phyloP scores from a whole-genome alignment of 345 rosid species.

The Sonneratia caseolaris region DNA sequence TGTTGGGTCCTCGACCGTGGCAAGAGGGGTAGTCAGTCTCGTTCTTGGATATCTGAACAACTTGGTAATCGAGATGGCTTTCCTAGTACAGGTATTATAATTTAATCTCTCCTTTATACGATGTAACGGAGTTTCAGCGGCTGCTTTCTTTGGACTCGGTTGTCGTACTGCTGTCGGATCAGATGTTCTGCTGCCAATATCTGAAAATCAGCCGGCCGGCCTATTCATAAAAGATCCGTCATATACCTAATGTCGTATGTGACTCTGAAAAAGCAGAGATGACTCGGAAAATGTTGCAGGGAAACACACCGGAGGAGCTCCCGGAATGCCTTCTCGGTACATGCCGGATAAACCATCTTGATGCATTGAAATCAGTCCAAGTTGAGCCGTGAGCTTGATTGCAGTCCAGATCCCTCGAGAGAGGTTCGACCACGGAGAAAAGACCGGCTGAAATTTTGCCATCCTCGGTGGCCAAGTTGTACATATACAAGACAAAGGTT shows the following conservation, averaged over 20 bases:
- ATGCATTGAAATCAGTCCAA: constrained; percentile 42
- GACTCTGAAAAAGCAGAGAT: background rate
- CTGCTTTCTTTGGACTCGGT: no score
- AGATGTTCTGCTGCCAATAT: no score
- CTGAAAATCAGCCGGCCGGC: no score
- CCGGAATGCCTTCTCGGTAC: constrained; percentile 84
- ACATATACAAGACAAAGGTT: background rate
- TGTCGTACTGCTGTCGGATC: no score
- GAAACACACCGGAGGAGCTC: constrained; percentile 73
- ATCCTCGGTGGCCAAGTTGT: background rate
- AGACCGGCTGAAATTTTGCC: background rate
- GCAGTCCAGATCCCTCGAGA: background rate
- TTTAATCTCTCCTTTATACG: background rate
- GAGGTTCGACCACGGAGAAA: background rate
- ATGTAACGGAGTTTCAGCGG: background rate
- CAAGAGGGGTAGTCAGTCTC: constrained; percentile 73
- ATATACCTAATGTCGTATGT: no score
- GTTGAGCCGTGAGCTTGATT: constrained; percentile 18
- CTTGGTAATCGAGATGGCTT: constrained; percentile 87
- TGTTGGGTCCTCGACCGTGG: constrained; percentile 86
- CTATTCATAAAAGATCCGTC: no score
- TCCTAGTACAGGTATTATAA: constrained; percentile 59
- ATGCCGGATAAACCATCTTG: constrained; percentile 63
- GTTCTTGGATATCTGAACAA: constrained; percentile 78
- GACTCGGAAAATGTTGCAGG: constrained; percentile 30